phyloP scores from a whole-genome alignment of 176 grass and related monocot genomes.

The Oryza australiensis region DNA sequence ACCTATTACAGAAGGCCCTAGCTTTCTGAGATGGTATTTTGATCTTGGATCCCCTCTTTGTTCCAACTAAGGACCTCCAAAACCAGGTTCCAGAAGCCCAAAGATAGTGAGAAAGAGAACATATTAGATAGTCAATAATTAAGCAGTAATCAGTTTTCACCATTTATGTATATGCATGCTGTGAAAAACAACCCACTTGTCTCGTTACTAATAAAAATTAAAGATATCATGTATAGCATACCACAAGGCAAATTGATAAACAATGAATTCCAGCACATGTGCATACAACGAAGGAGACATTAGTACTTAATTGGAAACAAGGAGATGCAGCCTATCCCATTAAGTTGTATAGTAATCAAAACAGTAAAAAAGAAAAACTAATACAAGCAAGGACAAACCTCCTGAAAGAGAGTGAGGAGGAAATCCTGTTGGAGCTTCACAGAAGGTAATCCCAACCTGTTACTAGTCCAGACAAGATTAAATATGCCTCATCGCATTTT shows the following conservation, averaged over 20 bases:
- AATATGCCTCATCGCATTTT: slow-evolving; percentile 63
- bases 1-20: slow-evolving; percentile 8
- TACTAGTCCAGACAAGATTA: slow-evolving; percentile 80
- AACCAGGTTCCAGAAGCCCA: slow-evolving; percentile 13
- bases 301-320: background rate
- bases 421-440: slow-evolving; percentile 83
- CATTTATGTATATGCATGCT: background rate
- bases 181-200: background rate
- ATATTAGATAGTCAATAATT: background rate
- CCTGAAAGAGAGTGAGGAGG: slow-evolving; percentile 59
- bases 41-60: slow-evolving; percentile 28
- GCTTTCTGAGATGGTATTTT: slow-evolving; percentile 41
- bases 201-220: background rate
- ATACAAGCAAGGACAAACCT: slow-evolving; percentile 50
- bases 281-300: background rate
- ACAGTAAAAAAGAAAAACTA: background rate
- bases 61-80: background rate
- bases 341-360: background rate
- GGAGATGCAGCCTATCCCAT: background rate
- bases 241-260: background rate
- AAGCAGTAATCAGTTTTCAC: background rate
- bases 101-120: slow-evolving; percentile 15
- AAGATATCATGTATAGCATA: background rate
- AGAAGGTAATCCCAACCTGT: slow-evolving; percentile 75
- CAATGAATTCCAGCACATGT: background rate